A percentile compares a stretch with the other conserved stretches of the same genome.
Conservation (phyloP, 352 stramenopile genomes). For the Elongisporangium anandrum region DNA sequence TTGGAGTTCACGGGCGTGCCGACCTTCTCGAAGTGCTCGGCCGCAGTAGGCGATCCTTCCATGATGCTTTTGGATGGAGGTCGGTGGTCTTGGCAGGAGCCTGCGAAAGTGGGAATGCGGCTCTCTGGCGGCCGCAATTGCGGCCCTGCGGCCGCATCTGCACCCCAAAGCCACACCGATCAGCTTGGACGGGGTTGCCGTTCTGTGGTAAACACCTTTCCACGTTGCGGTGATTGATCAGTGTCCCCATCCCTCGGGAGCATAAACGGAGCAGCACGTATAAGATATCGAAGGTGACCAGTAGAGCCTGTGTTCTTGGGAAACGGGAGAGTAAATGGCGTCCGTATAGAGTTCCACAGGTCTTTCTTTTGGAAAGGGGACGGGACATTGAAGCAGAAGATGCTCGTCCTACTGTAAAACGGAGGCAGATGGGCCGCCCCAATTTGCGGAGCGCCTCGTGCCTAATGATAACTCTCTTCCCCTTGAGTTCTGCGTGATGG, state of each 20-base stretch:
- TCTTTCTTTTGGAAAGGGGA: not conserved
- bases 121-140: not conserved
- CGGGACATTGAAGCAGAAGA: not conserved
- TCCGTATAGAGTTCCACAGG: not conserved
- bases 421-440: not conserved
- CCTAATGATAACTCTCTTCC: not conserved
- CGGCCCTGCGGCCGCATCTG: not conserved
- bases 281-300: not conserved
- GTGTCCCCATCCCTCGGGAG: not conserved
- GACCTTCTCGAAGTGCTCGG: slow-evolving; percentile 17
- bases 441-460: not conserved
- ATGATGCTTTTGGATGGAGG: not conserved
- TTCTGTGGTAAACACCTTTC: not conserved
- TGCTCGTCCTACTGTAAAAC: not conserved
- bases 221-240: not conserved
- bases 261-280: not conserved
- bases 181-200: not conserved
- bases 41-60: slow-evolving; percentile 2
- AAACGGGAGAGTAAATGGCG: not conserved
- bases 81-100: not conserved
- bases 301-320: not conserved
- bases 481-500: not conserved
- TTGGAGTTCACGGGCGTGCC: slow-evolving; percentile 15
- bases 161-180: not conserved
- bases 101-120: not conserved